Conservation (phyloP, 1,284 basidiomycete species). For the Ceratobasidium sp. region DNA sequence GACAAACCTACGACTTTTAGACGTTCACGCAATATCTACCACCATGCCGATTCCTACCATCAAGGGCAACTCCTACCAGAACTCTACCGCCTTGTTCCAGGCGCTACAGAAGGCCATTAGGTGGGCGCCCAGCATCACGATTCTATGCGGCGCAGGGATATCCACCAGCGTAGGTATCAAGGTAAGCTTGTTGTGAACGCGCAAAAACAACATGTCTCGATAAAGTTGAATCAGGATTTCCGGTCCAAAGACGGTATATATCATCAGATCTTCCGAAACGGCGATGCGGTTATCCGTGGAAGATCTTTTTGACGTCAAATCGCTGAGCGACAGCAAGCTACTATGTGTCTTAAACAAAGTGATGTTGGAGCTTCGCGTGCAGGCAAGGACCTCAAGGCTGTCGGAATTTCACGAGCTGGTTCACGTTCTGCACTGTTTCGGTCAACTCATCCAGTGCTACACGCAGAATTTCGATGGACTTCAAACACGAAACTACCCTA, state of each 20-base stretch:
- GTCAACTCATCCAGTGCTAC: not conserved
- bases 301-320: not conserved
- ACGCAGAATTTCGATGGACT: constrained; percentile 18
- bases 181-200: too few species aligned
- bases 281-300: not conserved
- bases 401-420: not conserved
- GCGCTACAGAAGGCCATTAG: too few species aligned
- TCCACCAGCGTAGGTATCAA: too few species aligned
- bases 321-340: not conserved
- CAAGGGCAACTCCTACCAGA: too few species aligned
- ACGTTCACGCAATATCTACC: too few species aligned
- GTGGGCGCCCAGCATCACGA: too few species aligned
- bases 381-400: not conserved
- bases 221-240: constrained; percentile 7
- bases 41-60: too few species aligned
- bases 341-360: not conserved
- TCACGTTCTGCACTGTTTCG: not conserved
- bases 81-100: too few species aligned
- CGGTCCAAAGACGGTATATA: not conserved
- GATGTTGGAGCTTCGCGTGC: not conserved
- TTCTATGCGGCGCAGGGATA: too few species aligned
- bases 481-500: constrained; percentile 1
- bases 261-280: not conserved
- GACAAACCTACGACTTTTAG: too few species aligned
- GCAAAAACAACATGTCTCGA: too few species aligned